Conservation (phyloP, 257 asterid genomes). For the Forsythia viridissima region DNA sequence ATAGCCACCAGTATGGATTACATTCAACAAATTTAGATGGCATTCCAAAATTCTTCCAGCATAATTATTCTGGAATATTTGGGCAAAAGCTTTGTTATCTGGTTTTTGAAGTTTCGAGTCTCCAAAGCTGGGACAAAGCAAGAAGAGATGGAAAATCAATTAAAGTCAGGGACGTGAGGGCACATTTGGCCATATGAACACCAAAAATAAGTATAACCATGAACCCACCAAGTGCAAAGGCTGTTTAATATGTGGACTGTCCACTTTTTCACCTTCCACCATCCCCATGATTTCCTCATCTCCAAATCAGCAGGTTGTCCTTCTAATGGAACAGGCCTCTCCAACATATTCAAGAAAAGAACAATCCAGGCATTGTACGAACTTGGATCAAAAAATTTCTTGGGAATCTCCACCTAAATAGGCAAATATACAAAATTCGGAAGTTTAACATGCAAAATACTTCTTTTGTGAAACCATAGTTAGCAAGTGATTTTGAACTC, state of each 20-base stretch:
- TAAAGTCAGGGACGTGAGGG: background rate
- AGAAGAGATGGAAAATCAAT: background rate
- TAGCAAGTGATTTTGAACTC: background rate
- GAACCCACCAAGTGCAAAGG: conserved; percentile 76
- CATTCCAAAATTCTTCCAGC: conserved; percentile 94
- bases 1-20: conserved; percentile 85
- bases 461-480: conserved; percentile 6
- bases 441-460: conserved; percentile 1
- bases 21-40: conserved; percentile 83
- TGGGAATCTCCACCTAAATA: conserved; percentile 91
- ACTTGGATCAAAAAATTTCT: conserved; percentile 80
- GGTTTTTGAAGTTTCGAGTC: conserved; percentile 90
- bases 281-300: conserved; percentile 92
- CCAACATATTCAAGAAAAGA: conserved; percentile 82
- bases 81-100: conserved; percentile 90
- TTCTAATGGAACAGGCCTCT: conserved; percentile 90
- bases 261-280: conserved; percentile 99
- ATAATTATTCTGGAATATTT: conserved; percentile 89
- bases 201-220: conserved; percentile 1
- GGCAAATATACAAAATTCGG: conserved; percentile 8
- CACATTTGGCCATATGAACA: conserved; percentile 32
- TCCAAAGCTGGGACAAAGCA: conserved; percentile 66
- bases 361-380: conserved; percentile 95
- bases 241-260: conserved; percentile 87
- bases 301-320: conserved; percentile 94